Evolutionary conservation across 257 asterid species (phyloP), one percentile per base, ranked within the genome.

Genomic region (Solanum ahanhuiri): DNA sequence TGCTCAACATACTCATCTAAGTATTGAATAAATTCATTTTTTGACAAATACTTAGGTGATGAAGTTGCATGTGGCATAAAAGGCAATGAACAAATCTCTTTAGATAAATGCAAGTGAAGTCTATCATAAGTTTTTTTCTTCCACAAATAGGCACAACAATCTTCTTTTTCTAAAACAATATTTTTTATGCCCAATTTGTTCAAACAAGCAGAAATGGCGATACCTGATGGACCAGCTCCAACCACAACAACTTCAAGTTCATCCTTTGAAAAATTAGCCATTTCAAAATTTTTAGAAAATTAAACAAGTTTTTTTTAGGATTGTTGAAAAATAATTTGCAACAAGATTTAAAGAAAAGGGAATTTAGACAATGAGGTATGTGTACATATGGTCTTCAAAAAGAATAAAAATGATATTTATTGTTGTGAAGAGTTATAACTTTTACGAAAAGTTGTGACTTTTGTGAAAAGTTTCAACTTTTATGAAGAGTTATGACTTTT

Each of bases 161-260:
- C 92, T 84, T 95, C 95, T 79, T 35, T 92, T 48, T 93, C 98
- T 2, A 95, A 48, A n/a, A 95, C 89, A 34, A 93, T 76, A 88
- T 91, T 88, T 9, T 93, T 90, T 2, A 93, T 89, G 17, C 48
- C 77, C 8, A 83, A 5, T 0, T 64, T 35, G 77, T 91, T 95
- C 7, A 95, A 89, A 33, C 95, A 93, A 2, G 93, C 93, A 3
- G 93, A 86, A 1, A 93, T 88, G 22, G 95, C 91, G 18, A 95
- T 43, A 18, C 98, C 95, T 0, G 95, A 87, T 14, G 98, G 96
- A 28, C 98, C 95, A 4, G 92, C 95, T 6, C 94, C 95, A 2
- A 92, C 87, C 7, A 92, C 89, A 4, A 93, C 20, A 1, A 91
- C 93, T 18, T 60, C 83, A 1, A 81, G 85, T 89, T 87, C 91